phyloP scores from a whole-genome alignment of 169 alveolate genomes.

The Plasmodium coatneyi region DNA sequence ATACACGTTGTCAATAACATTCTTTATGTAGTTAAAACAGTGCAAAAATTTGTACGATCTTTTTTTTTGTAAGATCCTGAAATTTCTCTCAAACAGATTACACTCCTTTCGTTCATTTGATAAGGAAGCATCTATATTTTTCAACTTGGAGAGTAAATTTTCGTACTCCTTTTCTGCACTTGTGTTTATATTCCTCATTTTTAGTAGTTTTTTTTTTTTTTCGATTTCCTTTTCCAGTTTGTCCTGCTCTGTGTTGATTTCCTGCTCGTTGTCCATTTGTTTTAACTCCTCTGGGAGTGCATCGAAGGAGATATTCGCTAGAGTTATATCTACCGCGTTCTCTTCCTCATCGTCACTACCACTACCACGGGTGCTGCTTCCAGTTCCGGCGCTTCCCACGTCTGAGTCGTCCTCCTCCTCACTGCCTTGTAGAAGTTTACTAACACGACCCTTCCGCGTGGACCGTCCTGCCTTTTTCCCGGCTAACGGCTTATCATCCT shows the following conservation, averaged over 20 bases:
- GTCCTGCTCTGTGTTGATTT: slow-evolving; percentile 73
- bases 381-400: neutral
- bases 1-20: slow-evolving; percentile 80
- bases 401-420: neutral
- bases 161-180: slow-evolving; percentile 66
- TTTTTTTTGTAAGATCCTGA: slow-evolving; percentile 78
- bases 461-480: too few relatives aligned
- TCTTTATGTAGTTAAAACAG: slow-evolving; percentile 82
- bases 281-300: slow-evolving; percentile 73
- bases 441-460: neutral
- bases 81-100: slow-evolving; percentile 78
- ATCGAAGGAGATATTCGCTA: slow-evolving; percentile 67
- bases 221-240: slow-evolving; percentile 78
- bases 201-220: slow-evolving; percentile 33
- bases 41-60: slow-evolving; percentile 80
- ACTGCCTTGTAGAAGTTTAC: slow-evolving; percentile 7
- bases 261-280: slow-evolving; percentile 68
- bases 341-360: neutral
- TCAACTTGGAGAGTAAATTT: slow-evolving; percentile 20
- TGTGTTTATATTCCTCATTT: slow-evolving; percentile 43
- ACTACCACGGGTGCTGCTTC: neutral
- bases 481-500: too few relatives aligned
- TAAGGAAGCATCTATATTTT: slow-evolving; percentile 18
- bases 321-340: neutral
- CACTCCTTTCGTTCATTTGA: slow-evolving; percentile 73